Conservation (phyloP, 306 rosid species). For the Cucumis cinereus region DNA sequence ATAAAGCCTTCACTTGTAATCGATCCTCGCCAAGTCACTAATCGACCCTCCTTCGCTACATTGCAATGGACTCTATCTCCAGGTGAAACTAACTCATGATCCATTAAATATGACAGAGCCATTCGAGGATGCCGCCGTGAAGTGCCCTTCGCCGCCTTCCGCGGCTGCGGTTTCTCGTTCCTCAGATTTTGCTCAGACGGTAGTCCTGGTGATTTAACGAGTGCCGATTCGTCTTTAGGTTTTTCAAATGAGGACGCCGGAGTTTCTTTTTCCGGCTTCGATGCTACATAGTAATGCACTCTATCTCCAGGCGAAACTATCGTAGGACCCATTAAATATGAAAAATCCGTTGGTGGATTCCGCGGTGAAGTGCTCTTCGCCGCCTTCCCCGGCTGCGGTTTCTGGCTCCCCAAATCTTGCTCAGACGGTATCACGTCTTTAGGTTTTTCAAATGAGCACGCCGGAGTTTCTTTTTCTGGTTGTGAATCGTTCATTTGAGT, state of each 20-base stretch:
- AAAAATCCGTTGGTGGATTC: constrained; percentile 15
- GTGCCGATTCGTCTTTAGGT: neutral
- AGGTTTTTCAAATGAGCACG: neutral
- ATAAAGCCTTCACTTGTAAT: constrained; percentile 26
- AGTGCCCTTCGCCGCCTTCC: neutral
- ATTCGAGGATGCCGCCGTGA: constrained; percentile 10
- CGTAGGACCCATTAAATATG: no score
- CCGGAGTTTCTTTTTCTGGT: neutral
- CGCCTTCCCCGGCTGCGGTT: neutral
- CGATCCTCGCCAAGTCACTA: constrained; percentile 16
- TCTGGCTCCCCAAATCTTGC: neutral
- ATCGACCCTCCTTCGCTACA: neutral
- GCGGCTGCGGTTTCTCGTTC: neutral
- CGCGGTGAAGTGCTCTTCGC: neutral
- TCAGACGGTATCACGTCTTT: neutral
- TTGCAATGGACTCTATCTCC: constrained; percentile 19
- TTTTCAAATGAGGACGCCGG: neutral
- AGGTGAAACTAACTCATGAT: constrained; percentile 8
- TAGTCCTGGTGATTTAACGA: neutral
- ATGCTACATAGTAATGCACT: no score
- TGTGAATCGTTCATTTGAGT: neutral
- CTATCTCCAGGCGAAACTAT: no score
- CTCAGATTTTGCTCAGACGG: neutral
- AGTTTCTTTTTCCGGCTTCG: neutral
- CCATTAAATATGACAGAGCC: constrained; percentile 24